A percentile compares a stretch with the other conserved stretches of the same genome.
These are phyloP conservation scores for Monascus ruber DNA, from an alignment of 2,329 filamentous ascomycete species.

Conservation along the genomic window DNA sequence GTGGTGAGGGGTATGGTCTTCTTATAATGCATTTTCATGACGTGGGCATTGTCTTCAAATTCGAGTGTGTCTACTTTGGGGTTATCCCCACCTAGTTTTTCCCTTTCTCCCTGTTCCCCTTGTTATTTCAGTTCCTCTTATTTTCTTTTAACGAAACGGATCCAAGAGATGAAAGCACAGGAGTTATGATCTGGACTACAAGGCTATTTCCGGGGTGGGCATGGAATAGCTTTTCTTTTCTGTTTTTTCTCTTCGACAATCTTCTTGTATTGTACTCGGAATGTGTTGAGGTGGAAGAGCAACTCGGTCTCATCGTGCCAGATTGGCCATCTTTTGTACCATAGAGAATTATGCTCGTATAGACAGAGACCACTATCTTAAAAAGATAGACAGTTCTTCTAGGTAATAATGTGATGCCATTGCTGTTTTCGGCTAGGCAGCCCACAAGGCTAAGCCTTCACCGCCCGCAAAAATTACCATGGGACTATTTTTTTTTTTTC, in stretches of 20 bases:
- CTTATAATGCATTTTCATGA: constrained; percentile 9
- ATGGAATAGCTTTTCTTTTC: constrained; percentile 8
- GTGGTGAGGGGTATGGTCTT: background rate
- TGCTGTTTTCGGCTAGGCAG: too few species aligned
- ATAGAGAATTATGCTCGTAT: background rate
- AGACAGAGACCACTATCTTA: too few species aligned
- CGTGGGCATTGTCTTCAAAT: constrained; percentile 7
- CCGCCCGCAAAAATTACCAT: constrained; percentile 3
- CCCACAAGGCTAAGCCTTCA: background rate
- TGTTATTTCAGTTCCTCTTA: background rate
- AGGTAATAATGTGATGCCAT: too few species aligned
- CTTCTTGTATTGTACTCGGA: constrained; percentile 1
- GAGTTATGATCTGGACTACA: constrained; percentile 19
- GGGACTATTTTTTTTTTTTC: constrained; percentile 5
- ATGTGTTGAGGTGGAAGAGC: background rate
- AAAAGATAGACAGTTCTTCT: too few species aligned
- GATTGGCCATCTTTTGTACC: background rate
- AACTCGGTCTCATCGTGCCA: background rate
- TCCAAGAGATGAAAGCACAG: constrained; percentile 20
- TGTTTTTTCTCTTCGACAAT: constrained; percentile 1
- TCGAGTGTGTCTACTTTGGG: background rate
- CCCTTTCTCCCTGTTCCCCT: background rate
- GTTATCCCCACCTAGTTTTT: background rate
- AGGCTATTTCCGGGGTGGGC: constrained; percentile 11
- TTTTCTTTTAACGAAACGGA: constrained; percentile 6